Base-by-base conservation (phyloP, 345 rosid genomes). In the Eucalyptus sp. region DNA sequence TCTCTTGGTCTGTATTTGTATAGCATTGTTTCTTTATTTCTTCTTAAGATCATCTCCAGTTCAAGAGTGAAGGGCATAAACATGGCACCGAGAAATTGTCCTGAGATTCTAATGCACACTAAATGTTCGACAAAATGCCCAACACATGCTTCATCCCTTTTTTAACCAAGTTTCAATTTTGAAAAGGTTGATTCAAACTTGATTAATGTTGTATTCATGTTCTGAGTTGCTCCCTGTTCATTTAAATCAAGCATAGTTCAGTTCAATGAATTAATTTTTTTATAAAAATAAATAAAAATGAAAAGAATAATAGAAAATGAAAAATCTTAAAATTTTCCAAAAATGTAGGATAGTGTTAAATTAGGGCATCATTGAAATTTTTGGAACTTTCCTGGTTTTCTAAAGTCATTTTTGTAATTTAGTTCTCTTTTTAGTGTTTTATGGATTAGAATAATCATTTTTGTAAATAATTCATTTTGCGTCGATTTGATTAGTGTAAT, bases 61-160 rank as follows among this genome's bases (percentile, higher is more conserved):
- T 17, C 56, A 17, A 51, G 56, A 51, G 16, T 16, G 56, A 51
- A 51, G 7, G 22, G 56, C 7, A 60, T 27, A 6, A 27, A 60
- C 68, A 12, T 13, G 16, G 16, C 68, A 6, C 0, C 4, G 68
- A 0, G 68, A 25, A 60, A 60, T 4, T 0, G 12, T 56, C 5
- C 12, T 56, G 6, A 10, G 27, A 56, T 8, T 22, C 62, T 22
- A 2, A 22, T 56, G 62, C 29, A 22, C 0, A 56, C 27, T 2
- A 56, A 56, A 22, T 22, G 62, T 56, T 56, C 6, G 13, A 56
- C 1, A 13, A 24, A 24, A 56, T 56, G 62, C 27, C 29, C 0
- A 56, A 56, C 1, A 18, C 56, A 52, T 3, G 56, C 7, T 52
- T 52, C 10, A 3, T 18, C 44, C 56, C 7, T 3, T 50, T 51